Conservation (phyloP, 129 eudicot species). For the Tagetes patula region DNA sequence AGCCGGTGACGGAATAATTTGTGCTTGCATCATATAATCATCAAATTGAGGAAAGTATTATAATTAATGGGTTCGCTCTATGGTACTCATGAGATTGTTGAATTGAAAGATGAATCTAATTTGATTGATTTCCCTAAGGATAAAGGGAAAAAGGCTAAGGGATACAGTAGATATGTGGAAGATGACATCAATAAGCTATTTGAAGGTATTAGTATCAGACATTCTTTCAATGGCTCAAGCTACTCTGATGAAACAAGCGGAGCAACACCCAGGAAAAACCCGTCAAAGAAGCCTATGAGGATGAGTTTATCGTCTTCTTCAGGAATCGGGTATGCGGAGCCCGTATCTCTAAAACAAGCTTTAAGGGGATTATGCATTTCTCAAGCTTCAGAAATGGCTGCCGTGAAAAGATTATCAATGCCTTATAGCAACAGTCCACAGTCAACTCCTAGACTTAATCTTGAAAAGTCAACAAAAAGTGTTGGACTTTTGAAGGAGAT, state of each 20-base stretch:
- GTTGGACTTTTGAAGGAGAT: constrained; percentile 29
- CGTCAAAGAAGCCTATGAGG: constrained; percentile 75
- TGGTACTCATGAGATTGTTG: constrained; percentile 75
- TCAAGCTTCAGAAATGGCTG: constrained; percentile 98
- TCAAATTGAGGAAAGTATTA: background rate
- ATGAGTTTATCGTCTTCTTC: constrained; percentile 53
- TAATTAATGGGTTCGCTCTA: constrained; percentile 49
- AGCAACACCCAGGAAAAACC: constrained; percentile 49
- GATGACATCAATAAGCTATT: constrained; percentile 88
- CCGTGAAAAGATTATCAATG: constrained; percentile 60
- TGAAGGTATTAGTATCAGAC: constrained; percentile 57
- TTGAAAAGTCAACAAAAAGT: constrained; percentile 27
- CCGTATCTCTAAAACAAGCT: constrained; percentile 85
- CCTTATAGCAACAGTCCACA: constrained; percentile 37
- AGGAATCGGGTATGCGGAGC: constrained; percentile 71
- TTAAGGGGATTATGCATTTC: constrained; percentile 88
- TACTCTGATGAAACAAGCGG: constrained; percentile 40
- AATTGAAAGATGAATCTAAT: constrained; percentile 53
- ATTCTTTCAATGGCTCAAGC: constrained; percentile 53
- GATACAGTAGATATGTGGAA: constrained; percentile 50
- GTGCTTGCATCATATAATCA: constrained; percentile 14
- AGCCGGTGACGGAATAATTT: constrained; percentile 8
- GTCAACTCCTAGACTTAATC: constrained; percentile 44
- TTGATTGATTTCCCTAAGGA: constrained; percentile 29
- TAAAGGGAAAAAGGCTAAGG: constrained; percentile 59